A percentile compares a stretch with the other conserved stretches of the same genome.
phyloP scores from a whole-genome alignment of 2,329 filamentous ascomycete species.

The Curvularia sp. region DNA sequence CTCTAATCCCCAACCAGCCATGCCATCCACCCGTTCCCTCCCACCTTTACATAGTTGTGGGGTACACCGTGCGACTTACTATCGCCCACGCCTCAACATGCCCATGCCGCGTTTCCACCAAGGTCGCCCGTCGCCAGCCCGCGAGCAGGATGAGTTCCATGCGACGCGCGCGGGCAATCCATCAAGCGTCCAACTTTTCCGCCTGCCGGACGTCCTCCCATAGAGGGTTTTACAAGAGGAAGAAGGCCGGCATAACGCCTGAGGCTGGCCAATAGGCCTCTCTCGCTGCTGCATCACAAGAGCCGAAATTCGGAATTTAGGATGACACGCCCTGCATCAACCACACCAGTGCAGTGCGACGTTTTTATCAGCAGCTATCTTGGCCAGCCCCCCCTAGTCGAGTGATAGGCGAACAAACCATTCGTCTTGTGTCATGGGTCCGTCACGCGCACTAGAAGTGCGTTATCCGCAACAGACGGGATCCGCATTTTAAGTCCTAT shows the following conservation, averaged over 20 bases:
- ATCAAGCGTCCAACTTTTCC: slow-evolving; percentile 37
- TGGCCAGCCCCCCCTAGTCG: slow-evolving; percentile 22
- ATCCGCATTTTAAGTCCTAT: slow-evolving; percentile 31
- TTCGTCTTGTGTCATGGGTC: slow-evolving; percentile 38
- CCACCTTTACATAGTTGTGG: slow-evolving; percentile 27
- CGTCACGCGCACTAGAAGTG: slow-evolving; percentile 32
- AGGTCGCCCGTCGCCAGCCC: slow-evolving; percentile 11
- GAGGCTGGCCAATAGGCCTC: slow-evolving; percentile 32
- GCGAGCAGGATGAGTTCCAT: slow-evolving; percentile 14
- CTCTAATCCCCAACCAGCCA: slow-evolving; percentile 23
- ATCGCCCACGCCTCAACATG: slow-evolving; percentile 20
- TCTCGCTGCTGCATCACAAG: slow-evolving; percentile 27
- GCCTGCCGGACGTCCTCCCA: slow-evolving; percentile 36
- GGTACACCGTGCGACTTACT: slow-evolving; percentile 26
- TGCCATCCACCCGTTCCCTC: slow-evolving; percentile 20
- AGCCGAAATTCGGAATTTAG: slow-evolving; percentile 36
- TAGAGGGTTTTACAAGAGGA: slow-evolving; percentile 26
- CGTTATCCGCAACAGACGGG: slow-evolving; percentile 22
- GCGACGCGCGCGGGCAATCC: slow-evolving; percentile 16
- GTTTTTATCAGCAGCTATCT: slow-evolving; percentile 43
- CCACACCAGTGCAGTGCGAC: slow-evolving; percentile 31
- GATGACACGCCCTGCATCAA: slow-evolving; percentile 25
- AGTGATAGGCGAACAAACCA: slow-evolving; percentile 35
- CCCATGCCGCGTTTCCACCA: slow-evolving; percentile 16
- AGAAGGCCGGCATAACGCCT: not conserved